Conservation (phyloP, 2,329 filamentous ascomycete genomes). For the Colletotrichum sublineola region DNA sequence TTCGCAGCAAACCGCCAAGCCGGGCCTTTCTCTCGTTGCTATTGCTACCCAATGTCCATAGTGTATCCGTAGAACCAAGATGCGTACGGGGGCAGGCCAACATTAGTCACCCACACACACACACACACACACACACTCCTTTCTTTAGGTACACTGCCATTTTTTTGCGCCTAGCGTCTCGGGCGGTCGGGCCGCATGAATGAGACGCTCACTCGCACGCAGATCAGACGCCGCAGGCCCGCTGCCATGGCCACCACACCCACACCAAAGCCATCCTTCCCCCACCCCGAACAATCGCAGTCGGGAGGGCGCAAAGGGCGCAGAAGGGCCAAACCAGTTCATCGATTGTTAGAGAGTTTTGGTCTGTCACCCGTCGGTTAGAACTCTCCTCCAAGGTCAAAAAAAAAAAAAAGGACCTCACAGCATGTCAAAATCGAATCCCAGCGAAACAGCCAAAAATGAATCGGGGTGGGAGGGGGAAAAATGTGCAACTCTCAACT, state of each 20-base stretch:
- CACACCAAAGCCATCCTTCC: not conserved
- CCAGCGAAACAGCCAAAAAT: not conserved
- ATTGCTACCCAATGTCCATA: not conserved
- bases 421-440: not conserved
- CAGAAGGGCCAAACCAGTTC: not conserved
- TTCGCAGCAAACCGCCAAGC: constrained; percentile 8
- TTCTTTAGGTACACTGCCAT: not conserved
- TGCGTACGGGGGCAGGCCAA: no score
- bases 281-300: no score
- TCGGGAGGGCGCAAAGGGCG: not conserved
- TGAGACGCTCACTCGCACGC: constrained; percentile 7
- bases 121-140: no score
- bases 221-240: constrained; percentile 25
- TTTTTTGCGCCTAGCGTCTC: not conserved
- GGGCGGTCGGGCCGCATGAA: not conserved
- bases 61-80: no score
- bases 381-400: not conserved
- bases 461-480: not conserved
- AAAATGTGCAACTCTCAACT: constrained; percentile 42
- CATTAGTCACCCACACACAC: no score
- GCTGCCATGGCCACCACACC: not conserved
- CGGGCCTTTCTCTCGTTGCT: not conserved
- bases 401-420: not conserved
- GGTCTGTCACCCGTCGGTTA: constrained; percentile 24
- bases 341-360: constrained; percentile 2